phyloP scores from a whole-genome alignment of 257 asterid species.

The Salvia miltiorrhiza region DNA sequence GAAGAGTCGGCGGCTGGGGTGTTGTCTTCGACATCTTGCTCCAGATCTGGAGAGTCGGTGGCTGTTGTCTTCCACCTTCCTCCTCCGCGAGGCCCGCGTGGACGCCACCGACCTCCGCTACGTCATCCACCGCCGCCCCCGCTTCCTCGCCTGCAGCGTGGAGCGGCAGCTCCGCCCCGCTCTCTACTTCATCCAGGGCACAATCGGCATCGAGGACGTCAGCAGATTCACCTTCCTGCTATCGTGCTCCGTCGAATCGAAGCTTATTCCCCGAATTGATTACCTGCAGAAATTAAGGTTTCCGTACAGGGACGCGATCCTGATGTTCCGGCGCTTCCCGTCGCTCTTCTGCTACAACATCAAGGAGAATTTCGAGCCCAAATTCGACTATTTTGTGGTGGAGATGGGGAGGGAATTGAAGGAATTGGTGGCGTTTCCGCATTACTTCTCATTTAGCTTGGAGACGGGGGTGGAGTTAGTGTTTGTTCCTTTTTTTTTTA shows the following conservation, averaged over 20 bases:
- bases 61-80: no score
- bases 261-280: slow-evolving; percentile 74
- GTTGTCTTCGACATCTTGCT: no score
- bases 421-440: slow-evolving; percentile 80
- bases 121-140: slow-evolving; percentile 86
- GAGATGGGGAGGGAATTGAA: slow-evolving; percentile 87
- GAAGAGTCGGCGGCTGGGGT: no score
- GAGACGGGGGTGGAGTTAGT: no score
- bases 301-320: slow-evolving; percentile 46
- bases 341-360: slow-evolving; percentile 84
- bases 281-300: slow-evolving; percentile 74
- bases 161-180: slow-evolving; percentile 72
- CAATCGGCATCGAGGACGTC: slow-evolving; percentile 67
- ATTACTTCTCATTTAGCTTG: slow-evolving; percentile 85
- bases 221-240: slow-evolving; percentile 55
- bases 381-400: slow-evolving; percentile 74
- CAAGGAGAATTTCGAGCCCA: slow-evolving; percentile 74
- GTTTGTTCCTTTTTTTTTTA: no score
- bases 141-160: slow-evolving; percentile 62
- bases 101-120: slow-evolving; percentile 48
- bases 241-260: slow-evolving; percentile 75
- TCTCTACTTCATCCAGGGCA: slow-evolving; percentile 73
- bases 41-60: no score
- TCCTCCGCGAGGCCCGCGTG: slow-evolving; percentile 79
- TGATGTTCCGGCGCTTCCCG: slow-evolving; percentile 77